phyloP scores from a whole-genome alignment of 768 basidiomycete genomes.

The Mrakia hoshinonis region DNA sequence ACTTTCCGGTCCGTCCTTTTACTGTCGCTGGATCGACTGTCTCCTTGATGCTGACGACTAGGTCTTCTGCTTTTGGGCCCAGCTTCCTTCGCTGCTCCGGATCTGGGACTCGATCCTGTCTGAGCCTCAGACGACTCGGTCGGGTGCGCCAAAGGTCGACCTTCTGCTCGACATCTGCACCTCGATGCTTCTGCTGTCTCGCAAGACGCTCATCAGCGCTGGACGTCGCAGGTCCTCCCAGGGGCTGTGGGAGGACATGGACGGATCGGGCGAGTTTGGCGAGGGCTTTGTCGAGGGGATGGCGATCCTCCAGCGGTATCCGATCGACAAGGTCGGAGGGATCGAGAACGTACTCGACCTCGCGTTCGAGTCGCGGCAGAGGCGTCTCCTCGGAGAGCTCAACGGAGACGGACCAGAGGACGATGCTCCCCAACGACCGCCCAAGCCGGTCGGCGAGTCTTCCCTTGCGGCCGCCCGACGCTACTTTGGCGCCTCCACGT shows the following conservation, averaged over 20 bases:
- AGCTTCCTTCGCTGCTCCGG: constrained; percentile 30
- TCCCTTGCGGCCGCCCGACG: constrained; percentile 9
- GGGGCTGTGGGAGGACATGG: constrained; percentile 35
- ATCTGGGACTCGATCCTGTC: constrained; percentile 38
- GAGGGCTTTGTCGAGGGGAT: constrained; percentile 32
- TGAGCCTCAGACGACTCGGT: constrained; percentile 27
- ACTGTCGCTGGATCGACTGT: fast-evolving
- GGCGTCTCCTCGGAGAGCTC: constrained; percentile 25
- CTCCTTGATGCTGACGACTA: neutral
- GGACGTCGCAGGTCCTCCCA: constrained; percentile 13
- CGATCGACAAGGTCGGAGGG: constrained; percentile 32
- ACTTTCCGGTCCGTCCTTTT: constrained; percentile 24
- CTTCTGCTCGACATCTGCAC: constrained; percentile 35
- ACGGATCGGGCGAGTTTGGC: constrained; percentile 29
- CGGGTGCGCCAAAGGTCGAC: constrained; percentile 34
- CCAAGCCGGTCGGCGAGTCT: neutral
- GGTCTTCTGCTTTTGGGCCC: neutral
- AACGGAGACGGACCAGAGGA: constrained; percentile 29
- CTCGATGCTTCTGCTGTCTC: constrained; percentile 35
- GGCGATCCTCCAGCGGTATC: constrained; percentile 33
- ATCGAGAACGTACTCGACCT: constrained; percentile 18
- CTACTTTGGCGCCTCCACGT: neutral
- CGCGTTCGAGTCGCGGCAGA: constrained; percentile 28
- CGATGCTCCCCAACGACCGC: neutral
- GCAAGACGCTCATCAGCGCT: constrained; percentile 2